phyloP scores from a whole-genome alignment of 495 filamentous ascomycete genomes.

The Aspergillus conjunctus region DNA sequence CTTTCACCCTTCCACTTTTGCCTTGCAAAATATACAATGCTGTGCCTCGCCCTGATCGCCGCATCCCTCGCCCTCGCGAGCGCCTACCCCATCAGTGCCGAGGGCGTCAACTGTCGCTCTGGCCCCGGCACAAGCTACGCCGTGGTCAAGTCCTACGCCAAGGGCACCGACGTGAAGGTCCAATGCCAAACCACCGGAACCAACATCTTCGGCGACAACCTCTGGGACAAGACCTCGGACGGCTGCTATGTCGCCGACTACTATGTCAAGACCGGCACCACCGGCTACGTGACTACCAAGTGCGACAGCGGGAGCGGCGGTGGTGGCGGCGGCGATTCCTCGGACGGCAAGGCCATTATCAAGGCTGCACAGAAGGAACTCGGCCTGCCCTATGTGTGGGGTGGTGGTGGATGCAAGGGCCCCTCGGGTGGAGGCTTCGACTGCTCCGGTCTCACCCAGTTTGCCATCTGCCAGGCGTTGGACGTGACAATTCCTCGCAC shows the following conservation, averaged over 20 bases:
- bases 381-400: not conserved
- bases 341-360: constrained; percentile 1
- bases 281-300: constrained; percentile 1
- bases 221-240: constrained; percentile 5
- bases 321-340: not conserved
- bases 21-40: not conserved
- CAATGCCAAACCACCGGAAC: not conserved
- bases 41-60: not conserved
- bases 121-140: not conserved
- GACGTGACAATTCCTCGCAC: not conserved
- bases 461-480: not conserved
- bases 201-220: not conserved
- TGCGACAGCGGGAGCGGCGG: not conserved
- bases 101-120: not conserved
- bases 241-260: constrained; percentile 9
- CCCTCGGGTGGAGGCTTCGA: not conserved
- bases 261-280: constrained; percentile 3
- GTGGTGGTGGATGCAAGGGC: not conserved
- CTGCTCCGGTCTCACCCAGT: constrained; percentile 2
- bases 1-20: not conserved
- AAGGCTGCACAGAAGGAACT: not conserved
- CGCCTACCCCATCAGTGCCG: constrained; percentile 1
- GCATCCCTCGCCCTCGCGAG: not conserved
- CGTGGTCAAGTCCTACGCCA: constrained; percentile 1
- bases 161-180: constrained; percentile 1